Base-by-base conservation (phyloP, 306 rosid species). In the Urtica urens region DNA sequence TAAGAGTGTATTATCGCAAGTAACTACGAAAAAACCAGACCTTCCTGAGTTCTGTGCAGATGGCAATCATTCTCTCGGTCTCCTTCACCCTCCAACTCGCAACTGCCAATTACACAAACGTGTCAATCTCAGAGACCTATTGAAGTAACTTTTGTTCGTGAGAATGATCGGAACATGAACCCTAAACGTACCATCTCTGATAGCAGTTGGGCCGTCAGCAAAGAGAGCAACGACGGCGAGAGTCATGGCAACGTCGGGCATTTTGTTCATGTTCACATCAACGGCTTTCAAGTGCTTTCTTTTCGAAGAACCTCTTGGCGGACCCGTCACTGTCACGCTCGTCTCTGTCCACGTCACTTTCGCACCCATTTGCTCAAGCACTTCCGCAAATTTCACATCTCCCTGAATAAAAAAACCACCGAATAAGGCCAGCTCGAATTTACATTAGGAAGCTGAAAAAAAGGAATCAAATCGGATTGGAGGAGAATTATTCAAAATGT, bases 181-280 rank as follows among this genome's bases (percentile, higher is more conserved):
- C 33, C 6, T 4, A 66, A 68, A 19, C 76, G 14, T 78, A 92
- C 99, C 99, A 25, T 92, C 99, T 82, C 96, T 82, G 15, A 92
- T 86, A 35, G 79, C 47, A 53, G 96, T 82, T 43, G 93, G 78
- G 21, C 99, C 96, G 52, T 92, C 61, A 1, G 96, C 96, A 53
- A 82, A 92, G 22, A 92, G 78, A 25, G 99, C 99, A 50, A 82
- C 96, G 7, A 92, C 96, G 28, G 99, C 99, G 38, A 92, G 99
- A 13, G 99, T 92, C 99, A 92, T 92, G 48, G 96, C 99, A 82
- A 92, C 99, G 80, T 92, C 99, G 6, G 99, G 99, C 99, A 92
- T 92, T 82, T 92, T 92, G 81, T 92, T 92, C 99, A 92, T 92
- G 60, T 92, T 80, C 62, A 86, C 96, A 74, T 92, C 96, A 59